Conservation (phyloP, 2,329 filamentous ascomycete species). For the Aaosphaeria pasadenensis region DNA sequence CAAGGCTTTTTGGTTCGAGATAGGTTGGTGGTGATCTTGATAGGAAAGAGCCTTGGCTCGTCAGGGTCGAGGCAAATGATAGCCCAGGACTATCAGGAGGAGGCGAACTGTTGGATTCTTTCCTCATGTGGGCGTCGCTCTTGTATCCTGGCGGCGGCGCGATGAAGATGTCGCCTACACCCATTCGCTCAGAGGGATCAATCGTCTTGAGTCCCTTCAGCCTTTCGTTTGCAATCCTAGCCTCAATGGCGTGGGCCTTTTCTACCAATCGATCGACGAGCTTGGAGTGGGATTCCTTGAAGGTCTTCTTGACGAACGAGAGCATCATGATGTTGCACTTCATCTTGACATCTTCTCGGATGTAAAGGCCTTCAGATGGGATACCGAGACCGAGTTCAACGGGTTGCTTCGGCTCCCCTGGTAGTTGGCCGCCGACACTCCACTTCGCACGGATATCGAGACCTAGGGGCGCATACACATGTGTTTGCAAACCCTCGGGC, state of each 20-base stretch:
- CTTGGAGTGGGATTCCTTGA: slow-evolving; percentile 70
- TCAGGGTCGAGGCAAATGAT: slow-evolving; percentile 8
- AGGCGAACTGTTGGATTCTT: slow-evolving; percentile 7
- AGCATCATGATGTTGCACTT: slow-evolving; percentile 75
- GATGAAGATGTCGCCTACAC: slow-evolving; percentile 32
- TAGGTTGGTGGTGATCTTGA: slow-evolving; percentile 2
- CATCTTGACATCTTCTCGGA: slow-evolving; percentile 84
- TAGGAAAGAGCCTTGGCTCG: slow-evolving; percentile 6
- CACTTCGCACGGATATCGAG: slow-evolving; percentile 77
- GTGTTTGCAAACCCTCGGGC: slow-evolving; percentile 71
- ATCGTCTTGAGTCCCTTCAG: slow-evolving; percentile 27
- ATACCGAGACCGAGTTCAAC: slow-evolving; percentile 65
- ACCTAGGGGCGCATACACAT: slow-evolving; percentile 78
- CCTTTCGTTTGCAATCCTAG: slow-evolving; percentile 30
- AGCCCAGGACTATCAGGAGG: background rate
- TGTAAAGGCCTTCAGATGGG: slow-evolving; percentile 68
- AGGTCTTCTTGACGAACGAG: slow-evolving; percentile 75
- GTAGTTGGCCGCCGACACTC: slow-evolving; percentile 69
- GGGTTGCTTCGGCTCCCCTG: slow-evolving; percentile 65
- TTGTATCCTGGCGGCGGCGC: slow-evolving; percentile 33
- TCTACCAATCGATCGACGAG: slow-evolving; percentile 58
- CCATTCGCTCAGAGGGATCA: slow-evolving; percentile 29
- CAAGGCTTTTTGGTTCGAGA: no score
- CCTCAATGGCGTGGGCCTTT: slow-evolving; percentile 34
- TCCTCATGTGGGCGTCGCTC: slow-evolving; percentile 5